Percentiles rank a stretch among this genome's conserved stretches.
phyloP scores from a whole-genome alignment of 257 asterid species.

The Ehretia macrophylla region DNA sequence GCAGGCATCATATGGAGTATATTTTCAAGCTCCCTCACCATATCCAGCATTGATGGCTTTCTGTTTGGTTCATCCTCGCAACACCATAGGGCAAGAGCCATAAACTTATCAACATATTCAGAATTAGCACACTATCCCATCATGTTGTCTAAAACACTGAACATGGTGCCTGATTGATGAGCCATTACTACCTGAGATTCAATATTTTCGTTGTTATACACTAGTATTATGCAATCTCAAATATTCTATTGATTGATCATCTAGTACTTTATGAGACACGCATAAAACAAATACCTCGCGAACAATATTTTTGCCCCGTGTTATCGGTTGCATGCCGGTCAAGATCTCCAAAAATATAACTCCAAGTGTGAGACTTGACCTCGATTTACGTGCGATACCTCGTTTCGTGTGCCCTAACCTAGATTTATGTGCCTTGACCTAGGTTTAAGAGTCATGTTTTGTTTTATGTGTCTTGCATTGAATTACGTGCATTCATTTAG shows the following conservation, averaged over 20 bases:
- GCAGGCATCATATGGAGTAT: constrained; percentile 42
- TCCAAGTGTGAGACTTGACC: too few relatives aligned
- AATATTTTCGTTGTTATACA: too few relatives aligned
- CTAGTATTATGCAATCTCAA: too few relatives aligned
- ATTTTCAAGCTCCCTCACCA: constrained; percentile 71
- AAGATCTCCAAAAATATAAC: constrained; percentile 75
- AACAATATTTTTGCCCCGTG: constrained; percentile 78
- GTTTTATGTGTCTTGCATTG: too few relatives aligned
- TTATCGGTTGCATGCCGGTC: constrained; percentile 85
- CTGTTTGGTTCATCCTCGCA: constrained; percentile 62
- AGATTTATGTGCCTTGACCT: too few relatives aligned
- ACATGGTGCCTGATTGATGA: constrained; percentile 57
- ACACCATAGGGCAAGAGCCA: constrained; percentile 62
- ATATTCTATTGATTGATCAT: constrained; percentile 17
- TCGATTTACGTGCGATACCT: too few relatives aligned
- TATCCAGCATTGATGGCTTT: constrained; percentile 68
- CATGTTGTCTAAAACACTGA: constrained; percentile 58
- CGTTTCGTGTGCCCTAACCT: too few relatives aligned
- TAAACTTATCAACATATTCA: constrained; percentile 51
- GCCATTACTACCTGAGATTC: constrained; percentile 55
- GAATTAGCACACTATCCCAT: constrained; percentile 73
- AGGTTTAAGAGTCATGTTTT: too few relatives aligned
- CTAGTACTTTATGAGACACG: constrained; percentile 43
- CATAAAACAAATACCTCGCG: constrained; percentile 53
- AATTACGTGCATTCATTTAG: too few relatives aligned